Evolutionary conservation across 225 moss, liverwort and hornwort genomes (phyloP).

Genomic region (Marchantia polymorpha): DNA sequence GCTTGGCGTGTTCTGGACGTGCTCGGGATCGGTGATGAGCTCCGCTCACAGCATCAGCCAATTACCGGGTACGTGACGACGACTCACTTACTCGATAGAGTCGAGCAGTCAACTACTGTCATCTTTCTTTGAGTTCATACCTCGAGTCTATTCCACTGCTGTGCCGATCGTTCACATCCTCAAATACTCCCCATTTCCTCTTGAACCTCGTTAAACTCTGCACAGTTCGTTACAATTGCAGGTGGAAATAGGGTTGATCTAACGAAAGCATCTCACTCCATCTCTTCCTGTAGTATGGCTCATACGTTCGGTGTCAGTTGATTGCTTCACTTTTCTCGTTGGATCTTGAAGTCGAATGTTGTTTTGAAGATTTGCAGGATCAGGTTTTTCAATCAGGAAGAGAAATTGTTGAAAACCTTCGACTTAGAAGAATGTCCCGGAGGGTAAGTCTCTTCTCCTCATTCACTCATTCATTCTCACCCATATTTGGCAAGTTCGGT

Average conservation of each 20-base stretch:
- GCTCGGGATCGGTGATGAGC: constrained; percentile 23
- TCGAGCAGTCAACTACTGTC: background rate
- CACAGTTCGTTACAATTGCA: background rate
- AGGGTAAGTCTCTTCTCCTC: constrained; percentile 22
- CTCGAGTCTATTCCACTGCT: background rate
- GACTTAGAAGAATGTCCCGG: constrained; percentile 24
- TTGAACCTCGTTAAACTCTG: background rate
- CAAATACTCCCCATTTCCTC: background rate
- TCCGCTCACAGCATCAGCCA: constrained; percentile 6
- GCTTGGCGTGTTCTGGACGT: constrained; percentile 35
- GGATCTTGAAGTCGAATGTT: too few relatives aligned
- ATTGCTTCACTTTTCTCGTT: too few relatives aligned
- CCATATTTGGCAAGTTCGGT: too few relatives aligned
- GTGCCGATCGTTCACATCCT: background rate
- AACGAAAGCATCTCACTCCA: background rate
- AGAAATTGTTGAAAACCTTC: constrained; percentile 16
- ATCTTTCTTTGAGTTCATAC: background rate
- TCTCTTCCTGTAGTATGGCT: background rate
- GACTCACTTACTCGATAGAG: background rate
- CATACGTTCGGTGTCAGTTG: too few relatives aligned
- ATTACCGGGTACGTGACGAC: constrained; percentile 6
- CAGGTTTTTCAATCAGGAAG: background rate
- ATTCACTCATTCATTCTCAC: too few relatives aligned
- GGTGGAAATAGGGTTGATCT: background rate
- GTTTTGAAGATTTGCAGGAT: constrained; percentile 20